Percentiles rank a stretch among this genome's conserved stretches.
phyloP scores from a whole-genome alignment of 1,284 basidiomycete species.

The Heimioporus punctisporus region DNA sequence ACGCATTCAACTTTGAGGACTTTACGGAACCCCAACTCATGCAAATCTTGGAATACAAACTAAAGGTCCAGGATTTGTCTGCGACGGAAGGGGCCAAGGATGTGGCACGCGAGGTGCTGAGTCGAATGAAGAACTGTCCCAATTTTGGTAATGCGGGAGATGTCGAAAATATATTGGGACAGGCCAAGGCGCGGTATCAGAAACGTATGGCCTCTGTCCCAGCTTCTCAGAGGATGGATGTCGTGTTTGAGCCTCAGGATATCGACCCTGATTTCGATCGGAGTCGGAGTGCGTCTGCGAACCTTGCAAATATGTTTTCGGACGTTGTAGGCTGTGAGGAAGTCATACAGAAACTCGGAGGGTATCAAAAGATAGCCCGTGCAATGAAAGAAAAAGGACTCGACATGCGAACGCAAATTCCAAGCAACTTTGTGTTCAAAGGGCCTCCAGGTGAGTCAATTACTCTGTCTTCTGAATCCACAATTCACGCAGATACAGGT shows the following conservation, averaged over 20 bases:
- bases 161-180: slow-evolving; percentile 62
- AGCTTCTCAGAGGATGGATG: slow-evolving; percentile 35
- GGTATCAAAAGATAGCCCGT: slow-evolving; percentile 53
- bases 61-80: slow-evolving; percentile 54
- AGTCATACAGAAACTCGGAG: slow-evolving; percentile 47
- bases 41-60: slow-evolving; percentile 54
- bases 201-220: slow-evolving; percentile 42
- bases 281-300: slow-evolving; percentile 43
- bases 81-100: slow-evolving; percentile 58
- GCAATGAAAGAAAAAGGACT: slow-evolving; percentile 42
- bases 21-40: slow-evolving; percentile 55
- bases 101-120: slow-evolving; percentile 54
- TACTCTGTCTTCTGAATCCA: rapidly evolving
- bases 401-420: slow-evolving; percentile 51
- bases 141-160: slow-evolving; percentile 73
- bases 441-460: slow-evolving; percentile 54
- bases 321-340: slow-evolving; percentile 63
- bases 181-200: slow-evolving; percentile 54
- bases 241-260: slow-evolving; percentile 58
- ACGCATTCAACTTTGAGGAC: slow-evolving; percentile 69
- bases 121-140: slow-evolving; percentile 51
- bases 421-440: slow-evolving; percentile 72
- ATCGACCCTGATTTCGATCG: slow-evolving; percentile 64
- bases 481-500: slow-evolving; percentile 15
- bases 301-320: slow-evolving; percentile 58